phyloP scores from a whole-genome alignment of 2,329 filamentous ascomycete genomes.

The Huntiella moniliformis region DNA sequence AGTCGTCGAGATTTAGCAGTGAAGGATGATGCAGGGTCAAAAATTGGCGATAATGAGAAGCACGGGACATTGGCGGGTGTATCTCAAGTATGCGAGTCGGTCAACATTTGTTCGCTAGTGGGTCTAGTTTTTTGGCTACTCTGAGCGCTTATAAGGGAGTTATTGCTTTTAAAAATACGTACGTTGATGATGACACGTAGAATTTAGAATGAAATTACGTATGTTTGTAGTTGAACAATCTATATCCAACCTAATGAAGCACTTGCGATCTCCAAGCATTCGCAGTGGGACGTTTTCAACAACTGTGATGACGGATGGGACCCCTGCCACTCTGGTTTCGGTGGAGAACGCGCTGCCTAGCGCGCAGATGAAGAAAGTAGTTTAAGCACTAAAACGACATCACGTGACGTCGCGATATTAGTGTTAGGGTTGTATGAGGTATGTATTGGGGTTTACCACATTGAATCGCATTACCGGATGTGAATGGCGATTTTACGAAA shows the following conservation, averaged over 20 bases:
- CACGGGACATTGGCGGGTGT: not conserved
- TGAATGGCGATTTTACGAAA: too few relatives aligned
- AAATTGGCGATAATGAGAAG: not conserved
- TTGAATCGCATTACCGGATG: too few relatives aligned
- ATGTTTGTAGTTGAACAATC: too few relatives aligned
- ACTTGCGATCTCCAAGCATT: not conserved
- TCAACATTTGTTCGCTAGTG: not conserved
- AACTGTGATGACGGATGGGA: not conserved
- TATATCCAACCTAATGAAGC: too few relatives aligned
- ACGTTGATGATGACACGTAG: too few relatives aligned
- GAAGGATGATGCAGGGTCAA: not conserved
- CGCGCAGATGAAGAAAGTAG: not conserved
- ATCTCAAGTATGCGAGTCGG: not conserved
- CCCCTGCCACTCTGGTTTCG: not conserved
- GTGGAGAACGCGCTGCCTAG: not conserved
- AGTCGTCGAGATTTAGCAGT: not conserved
- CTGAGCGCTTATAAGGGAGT: not conserved
- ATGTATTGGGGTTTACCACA: too few relatives aligned
- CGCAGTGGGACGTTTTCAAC: not conserved
- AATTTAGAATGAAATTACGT: too few relatives aligned
- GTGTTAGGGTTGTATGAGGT: not conserved
- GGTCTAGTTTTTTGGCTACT: not conserved
- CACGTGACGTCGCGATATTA: not conserved
- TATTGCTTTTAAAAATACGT: not conserved
- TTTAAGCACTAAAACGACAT: not conserved